Conservation (phyloP, 2,329 filamentous ascomycete species). For the Diaporthe sp. region DNA sequence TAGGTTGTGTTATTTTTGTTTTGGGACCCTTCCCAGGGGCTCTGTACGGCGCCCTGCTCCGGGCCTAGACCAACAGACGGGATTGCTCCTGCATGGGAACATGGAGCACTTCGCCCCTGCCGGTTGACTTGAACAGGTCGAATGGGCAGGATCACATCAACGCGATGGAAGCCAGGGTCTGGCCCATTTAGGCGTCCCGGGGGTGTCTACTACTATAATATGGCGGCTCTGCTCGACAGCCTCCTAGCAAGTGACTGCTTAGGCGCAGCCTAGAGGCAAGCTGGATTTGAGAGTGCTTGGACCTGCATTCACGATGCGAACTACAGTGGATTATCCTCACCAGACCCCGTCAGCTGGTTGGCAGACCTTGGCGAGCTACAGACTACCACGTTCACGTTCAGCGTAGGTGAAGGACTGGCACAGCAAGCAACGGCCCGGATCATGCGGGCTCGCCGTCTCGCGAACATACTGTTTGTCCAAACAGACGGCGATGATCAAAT, state of each 20-base stretch:
- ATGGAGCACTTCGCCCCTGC: background rate
- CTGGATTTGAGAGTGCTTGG: background rate
- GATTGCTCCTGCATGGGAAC: background rate
- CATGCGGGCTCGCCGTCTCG: background rate
- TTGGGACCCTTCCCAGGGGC: background rate
- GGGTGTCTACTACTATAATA: background rate
- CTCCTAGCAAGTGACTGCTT: too few relatives aligned
- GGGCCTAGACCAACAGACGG: background rate
- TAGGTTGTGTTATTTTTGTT: background rate
- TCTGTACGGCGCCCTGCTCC: background rate
- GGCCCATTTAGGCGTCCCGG: background rate
- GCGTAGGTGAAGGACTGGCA: background rate
- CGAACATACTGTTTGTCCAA: background rate
- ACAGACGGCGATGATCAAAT: background rate
- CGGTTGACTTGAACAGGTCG: background rate
- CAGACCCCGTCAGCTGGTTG: background rate
- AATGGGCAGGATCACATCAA: background rate
- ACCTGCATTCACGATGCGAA: background rate
- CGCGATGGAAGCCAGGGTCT: constrained; percentile 1
- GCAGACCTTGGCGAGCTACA: background rate
- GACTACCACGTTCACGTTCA: background rate
- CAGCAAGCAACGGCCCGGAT: background rate
- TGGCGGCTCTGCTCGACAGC: background rate
- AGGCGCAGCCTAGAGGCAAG: background rate
- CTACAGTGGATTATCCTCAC: too few relatives aligned